Evolutionary conservation across 768 basidiomycete genomes (phyloP), one percentile per base, ranked within the genome.

Genomic region (Suillus paluster): DNA sequence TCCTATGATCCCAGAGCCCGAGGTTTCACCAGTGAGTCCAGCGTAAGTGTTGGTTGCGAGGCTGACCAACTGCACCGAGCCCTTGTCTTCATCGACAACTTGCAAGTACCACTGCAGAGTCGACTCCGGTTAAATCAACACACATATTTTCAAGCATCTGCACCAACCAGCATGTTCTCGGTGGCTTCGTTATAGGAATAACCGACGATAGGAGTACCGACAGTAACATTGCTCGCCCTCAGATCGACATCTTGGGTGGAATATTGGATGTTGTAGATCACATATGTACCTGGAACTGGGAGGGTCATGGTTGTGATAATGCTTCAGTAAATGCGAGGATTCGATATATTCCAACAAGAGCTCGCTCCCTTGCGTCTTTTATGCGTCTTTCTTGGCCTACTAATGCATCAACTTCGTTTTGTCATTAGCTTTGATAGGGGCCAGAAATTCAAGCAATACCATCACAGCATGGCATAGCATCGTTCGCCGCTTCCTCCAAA

Each of bases 251-350:
- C 48, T 49, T 17, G 25, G 48, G 25, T 27, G 25, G 48, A 49
- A 5, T 49, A 27, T 49, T 49, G 48, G 48, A 49, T 49, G 25
- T 49, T 49, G 48, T 49, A 49, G 48, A 49, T 49, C 25, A 49
- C 25, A 25, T 49, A 49, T 19, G 25, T 49, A 25, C 48, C 48
- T 9, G 48, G 48, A 27, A 27, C 48, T 49, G 48, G 48, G 25
- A 49, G 25, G 10, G 48, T 49, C 48, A 49, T 49, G 48, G 17
- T 48, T 48, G 46, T 27, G 15, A 49, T 49, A 25, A 49, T 19
- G 4, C 17, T 49, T 27, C 27, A 27, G 48, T 49, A 27, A 25
- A 25, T 19, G 48, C 17, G 10, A 49, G 15, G 25, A 25, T 49
- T 49, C 15, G 48, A 27, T 49, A 25, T 2, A 25, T 17, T 48